phyloP scores from a whole-genome alignment of 2,329 filamentous ascomycete species.

The Fusarium pininemorale region DNA sequence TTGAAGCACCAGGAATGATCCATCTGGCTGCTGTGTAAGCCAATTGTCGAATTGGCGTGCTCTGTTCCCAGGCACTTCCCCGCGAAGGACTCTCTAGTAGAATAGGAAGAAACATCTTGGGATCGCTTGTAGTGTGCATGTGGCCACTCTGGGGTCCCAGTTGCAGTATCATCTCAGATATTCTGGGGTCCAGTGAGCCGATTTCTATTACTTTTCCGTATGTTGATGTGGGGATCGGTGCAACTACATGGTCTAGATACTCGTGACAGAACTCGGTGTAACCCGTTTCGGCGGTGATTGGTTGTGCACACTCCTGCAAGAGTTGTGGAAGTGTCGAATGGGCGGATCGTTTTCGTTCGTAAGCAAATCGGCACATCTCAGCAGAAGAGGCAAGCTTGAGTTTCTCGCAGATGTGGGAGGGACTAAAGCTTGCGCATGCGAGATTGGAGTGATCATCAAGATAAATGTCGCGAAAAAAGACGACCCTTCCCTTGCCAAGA shows the following conservation, averaged over 20 bases:
- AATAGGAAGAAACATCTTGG: slow-evolving; percentile 70
- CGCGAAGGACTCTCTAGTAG: slow-evolving; percentile 66
- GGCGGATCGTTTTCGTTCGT: slow-evolving; percentile 44
- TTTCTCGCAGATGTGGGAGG: slow-evolving; percentile 50
- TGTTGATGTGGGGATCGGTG: slow-evolving; percentile 24
- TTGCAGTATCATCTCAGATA: slow-evolving; percentile 52
- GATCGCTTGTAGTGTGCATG: slow-evolving; percentile 29
- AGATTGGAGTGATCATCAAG: slow-evolving; percentile 38
- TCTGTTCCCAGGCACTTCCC: slow-evolving; percentile 66
- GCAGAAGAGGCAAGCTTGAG: slow-evolving; percentile 51
- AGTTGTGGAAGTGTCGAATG: slow-evolving; percentile 46
- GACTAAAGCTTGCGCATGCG: slow-evolving; percentile 44
- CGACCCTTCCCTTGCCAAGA: slow-evolving; percentile 71
- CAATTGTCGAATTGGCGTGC: slow-evolving; percentile 58
- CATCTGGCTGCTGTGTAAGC: slow-evolving; percentile 61
- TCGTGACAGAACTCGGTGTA: slow-evolving; percentile 47
- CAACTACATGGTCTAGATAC: slow-evolving; percentile 42
- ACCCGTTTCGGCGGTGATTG: slow-evolving; percentile 27
- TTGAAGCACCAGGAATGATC: slow-evolving; percentile 18
- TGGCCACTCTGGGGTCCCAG: slow-evolving; percentile 20
- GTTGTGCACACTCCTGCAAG: slow-evolving; percentile 38
- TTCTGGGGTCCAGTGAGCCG: slow-evolving; percentile 48
- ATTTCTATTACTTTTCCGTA: slow-evolving; percentile 25
- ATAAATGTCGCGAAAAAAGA: slow-evolving; percentile 74
- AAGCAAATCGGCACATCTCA: slow-evolving; percentile 49